These are phyloP conservation scores for Mrakia gelida DNA, from an alignment of 768 basidiomycete species.

Conservation along the genomic window DNA sequence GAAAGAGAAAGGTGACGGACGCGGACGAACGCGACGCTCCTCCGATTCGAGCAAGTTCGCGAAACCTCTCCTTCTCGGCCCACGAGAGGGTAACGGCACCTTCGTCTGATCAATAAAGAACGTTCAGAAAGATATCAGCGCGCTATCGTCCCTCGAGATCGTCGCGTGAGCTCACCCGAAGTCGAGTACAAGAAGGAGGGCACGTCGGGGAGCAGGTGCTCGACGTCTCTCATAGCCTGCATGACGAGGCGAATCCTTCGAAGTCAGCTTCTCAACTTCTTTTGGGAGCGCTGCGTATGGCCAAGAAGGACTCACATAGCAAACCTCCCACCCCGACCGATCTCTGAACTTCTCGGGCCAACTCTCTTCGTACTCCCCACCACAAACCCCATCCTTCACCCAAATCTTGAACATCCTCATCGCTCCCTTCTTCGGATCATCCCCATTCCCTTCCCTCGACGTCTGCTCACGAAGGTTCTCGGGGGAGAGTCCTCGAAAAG, in stretches of 20 bases:
- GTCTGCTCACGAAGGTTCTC: background rate
- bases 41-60: background rate
- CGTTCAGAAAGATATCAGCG: no score
- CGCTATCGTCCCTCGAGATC: no score
- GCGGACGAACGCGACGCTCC: background rate
- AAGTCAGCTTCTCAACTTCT: background rate
- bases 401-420: constrained; percentile 2
- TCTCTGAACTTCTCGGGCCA: background rate
- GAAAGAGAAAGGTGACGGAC: background rate
- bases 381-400: background rate
- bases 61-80: background rate
- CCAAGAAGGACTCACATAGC: background rate
- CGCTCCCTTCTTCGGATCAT: background rate
- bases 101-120: background rate
- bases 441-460: background rate
- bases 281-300: background rate
- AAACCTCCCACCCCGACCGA: background rate
- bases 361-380: background rate
- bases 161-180: background rate
- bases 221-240: constrained; percentile 5
- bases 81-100: background rate
- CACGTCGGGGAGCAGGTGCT: background rate
- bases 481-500: background rate
- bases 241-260: background rate
- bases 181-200: background rate